A percentile compares a stretch with the other conserved stretches of the same genome.
Conservation (phyloP, 345 rosid genomes). For the Alliaria petiolata region DNA sequence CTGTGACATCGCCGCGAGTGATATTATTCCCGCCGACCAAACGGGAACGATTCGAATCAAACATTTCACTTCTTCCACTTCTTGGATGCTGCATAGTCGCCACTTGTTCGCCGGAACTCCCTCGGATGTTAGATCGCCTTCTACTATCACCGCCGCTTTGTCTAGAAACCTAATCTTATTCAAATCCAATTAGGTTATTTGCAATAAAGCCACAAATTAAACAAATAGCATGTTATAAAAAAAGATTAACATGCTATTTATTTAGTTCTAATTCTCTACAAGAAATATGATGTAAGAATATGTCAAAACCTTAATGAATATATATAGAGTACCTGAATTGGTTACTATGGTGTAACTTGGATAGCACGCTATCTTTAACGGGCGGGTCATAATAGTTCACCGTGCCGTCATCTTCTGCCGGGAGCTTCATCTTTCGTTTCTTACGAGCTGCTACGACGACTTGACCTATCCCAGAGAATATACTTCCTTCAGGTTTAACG, state of each 20-base stretch:
- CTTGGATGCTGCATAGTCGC: constrained; percentile 61
- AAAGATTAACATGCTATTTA: too few relatives aligned
- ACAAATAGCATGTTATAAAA: too few relatives aligned
- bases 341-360: constrained; percentile 58
- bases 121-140: constrained; percentile 47
- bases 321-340: constrained; percentile 57
- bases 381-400: constrained; percentile 41
- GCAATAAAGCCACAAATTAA: neutral
- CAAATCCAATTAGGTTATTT: neutral
- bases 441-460: constrained; percentile 56
- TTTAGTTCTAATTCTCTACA: neutral
- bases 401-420: constrained; percentile 37
- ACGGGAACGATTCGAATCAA: constrained; percentile 46
- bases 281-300: neutral
- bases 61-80: constrained; percentile 72
- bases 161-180: constrained; percentile 46
- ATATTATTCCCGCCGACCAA: constrained; percentile 61
- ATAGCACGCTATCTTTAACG: constrained; percentile 12
- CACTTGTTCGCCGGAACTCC: constrained; percentile 41
- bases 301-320: neutral
- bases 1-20: constrained; percentile 64
- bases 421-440: constrained; percentile 36
- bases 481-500: constrained; percentile 64
- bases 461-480: constrained; percentile 52
- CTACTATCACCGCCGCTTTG: constrained; percentile 56